Conservation (phyloP, 2,329 filamentous ascomycete genomes). For the Cladosporium sp. region DNA sequence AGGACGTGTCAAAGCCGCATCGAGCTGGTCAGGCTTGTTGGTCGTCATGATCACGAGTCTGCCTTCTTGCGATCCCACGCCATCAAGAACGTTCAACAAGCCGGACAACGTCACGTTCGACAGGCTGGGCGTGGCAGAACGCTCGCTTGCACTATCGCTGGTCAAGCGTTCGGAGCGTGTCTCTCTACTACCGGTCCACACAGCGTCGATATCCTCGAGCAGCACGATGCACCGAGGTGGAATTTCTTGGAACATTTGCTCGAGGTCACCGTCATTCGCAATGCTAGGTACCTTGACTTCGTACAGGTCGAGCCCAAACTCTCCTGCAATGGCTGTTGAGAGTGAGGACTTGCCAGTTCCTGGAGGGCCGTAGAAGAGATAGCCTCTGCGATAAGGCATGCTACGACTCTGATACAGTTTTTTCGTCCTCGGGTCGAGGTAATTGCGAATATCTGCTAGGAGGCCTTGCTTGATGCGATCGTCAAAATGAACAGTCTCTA, state of each 20-base stretch:
- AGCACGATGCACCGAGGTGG: constrained; percentile 45
- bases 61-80: constrained; percentile 73
- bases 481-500: constrained; percentile 72
- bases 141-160: constrained; percentile 23
- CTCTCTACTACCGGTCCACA: constrained; percentile 27
- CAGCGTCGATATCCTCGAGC: constrained; percentile 47
- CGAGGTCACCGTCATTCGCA: constrained; percentile 61
- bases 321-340: constrained; percentile 41
- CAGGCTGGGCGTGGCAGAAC: constrained; percentile 43
- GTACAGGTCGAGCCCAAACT: constrained; percentile 41
- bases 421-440: constrained; percentile 66
- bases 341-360: constrained; percentile 33
- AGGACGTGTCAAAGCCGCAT: constrained; percentile 70
- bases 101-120: constrained; percentile 62
- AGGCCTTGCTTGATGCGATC: constrained; percentile 62
- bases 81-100: constrained; percentile 77
- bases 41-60: constrained; percentile 78
- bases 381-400: constrained; percentile 81
- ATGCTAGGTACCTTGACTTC: constrained; percentile 45
- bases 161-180: constrained; percentile 14
- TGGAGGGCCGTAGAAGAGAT: constrained; percentile 70
- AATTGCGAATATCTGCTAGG: constrained; percentile 71
- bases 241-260: constrained; percentile 41
- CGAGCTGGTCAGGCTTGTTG: constrained; percentile 69
- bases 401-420: constrained; percentile 76